These are phyloP conservation scores for Cercophora sp. DNA, from an alignment of 495 filamentous ascomycete genomes.

Conservation along the genomic window DNA sequence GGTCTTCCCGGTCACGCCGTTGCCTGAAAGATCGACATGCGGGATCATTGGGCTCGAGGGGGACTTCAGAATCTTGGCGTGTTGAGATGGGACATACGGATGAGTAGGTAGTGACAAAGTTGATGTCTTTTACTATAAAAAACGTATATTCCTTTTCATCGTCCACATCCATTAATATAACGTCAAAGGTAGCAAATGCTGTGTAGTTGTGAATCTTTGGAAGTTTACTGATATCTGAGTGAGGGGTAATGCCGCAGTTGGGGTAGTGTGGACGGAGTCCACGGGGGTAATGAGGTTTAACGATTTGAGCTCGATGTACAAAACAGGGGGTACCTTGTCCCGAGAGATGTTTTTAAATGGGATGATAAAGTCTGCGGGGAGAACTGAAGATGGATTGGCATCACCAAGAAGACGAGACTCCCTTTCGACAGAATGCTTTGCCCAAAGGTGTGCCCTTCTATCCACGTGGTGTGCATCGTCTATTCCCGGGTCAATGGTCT, in stretches of 20 bases:
- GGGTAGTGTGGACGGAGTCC: conserved; percentile 34
- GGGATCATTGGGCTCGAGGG: conserved; percentile 48
- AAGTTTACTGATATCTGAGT: conserved; percentile 30
- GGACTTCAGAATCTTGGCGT: conserved; percentile 45
- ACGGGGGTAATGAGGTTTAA: conserved; percentile 36
- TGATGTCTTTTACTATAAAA: conserved; percentile 55
- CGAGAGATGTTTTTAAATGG: conserved; percentile 48
- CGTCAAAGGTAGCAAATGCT: conserved; percentile 50
- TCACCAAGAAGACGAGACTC: conserved; percentile 53
- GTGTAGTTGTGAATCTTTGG: conserved; percentile 44
- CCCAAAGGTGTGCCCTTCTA: conserved; percentile 46
- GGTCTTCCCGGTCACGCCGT: conserved; percentile 36
- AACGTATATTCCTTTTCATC: conserved; percentile 41
- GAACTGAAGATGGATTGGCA: conserved; percentile 40
- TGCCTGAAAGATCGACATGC: conserved; percentile 44
- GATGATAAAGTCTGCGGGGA: conserved; percentile 56
- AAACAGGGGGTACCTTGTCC: conserved; percentile 34
- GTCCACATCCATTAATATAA: conserved; percentile 35
- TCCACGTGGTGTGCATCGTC: conserved; percentile 40
- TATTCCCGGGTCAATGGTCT: no score
- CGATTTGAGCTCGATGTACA: conserved; percentile 40
- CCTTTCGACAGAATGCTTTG: conserved; percentile 42
- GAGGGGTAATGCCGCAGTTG: conserved; percentile 27
- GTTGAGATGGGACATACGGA: conserved; percentile 56
- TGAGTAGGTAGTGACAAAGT: conserved; percentile 64